Base-by-base conservation (phyloP, 257 asterid genomes). In the Cinchona pubescens region DNA sequence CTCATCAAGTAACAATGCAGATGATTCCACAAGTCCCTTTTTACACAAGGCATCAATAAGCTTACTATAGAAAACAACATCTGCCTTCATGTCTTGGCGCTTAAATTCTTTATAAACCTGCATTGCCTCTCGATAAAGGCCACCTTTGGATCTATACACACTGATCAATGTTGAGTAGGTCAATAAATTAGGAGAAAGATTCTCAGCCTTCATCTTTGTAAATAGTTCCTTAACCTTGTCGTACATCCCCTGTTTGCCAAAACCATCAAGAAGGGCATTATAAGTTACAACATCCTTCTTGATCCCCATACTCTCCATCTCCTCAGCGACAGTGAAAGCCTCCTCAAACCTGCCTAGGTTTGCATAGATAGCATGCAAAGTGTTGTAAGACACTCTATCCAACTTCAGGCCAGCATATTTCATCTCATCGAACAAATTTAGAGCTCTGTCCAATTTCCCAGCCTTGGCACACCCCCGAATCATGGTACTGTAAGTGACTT, bases 401-500 rank as follows among this genome's bases (percentile, higher is more conserved):
- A 90, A 69, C 62, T 80, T 88, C 53, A 94, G 90, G 40, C 97
- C 99, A 0, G 87, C 89, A 73, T 83, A 79, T 80, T 94, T 94
- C 99, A 94, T 94, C 85, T 94, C 96, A 63, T 86, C 83, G 75
- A 94, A 94, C 78, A 94, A 87, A 71, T 82, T 85, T 75, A 94
- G 64, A 0, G 97, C 97, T 74, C 84, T 81, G 56, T 94, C 97
- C 62, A 92, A 76, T 56, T 83, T 88, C 73, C 96, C 96, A 0
- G 82, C 86, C 85, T 90, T 94, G 32, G 97, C 97, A 89, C 97
- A 94, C 68, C 99, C 99, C 8, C 96, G 92, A 56, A 94, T 88
- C 91, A 92, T 84, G 18, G 96, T 94, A 82, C 97, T 94, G 48
- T 90, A 92, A 0, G 97, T 94, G 43, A 94, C 95, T 83, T 91